Evolutionary conservation across 1,284 basidiomycete species (phyloP).

Genomic region (Cryptococcus jaspeensis): DNA sequence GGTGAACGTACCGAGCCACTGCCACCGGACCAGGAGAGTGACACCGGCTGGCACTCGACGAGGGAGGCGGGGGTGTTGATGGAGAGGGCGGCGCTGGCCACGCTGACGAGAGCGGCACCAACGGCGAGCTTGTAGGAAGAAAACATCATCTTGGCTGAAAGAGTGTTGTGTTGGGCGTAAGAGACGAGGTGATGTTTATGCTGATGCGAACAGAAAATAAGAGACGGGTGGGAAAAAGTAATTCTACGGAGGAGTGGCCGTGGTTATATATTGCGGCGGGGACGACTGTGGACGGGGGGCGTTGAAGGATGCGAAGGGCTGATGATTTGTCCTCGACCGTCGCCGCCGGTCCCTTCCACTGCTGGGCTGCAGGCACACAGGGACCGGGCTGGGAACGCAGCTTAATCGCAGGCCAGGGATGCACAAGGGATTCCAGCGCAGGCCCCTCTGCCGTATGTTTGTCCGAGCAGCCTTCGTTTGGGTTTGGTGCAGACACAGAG

Average conservation of each 20-base stretch:
- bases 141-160: constrained; percentile 11
- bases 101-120: constrained; percentile 52
- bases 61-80: constrained; percentile 62
- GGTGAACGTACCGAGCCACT: background rate
- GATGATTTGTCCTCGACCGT: no score
- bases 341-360: no score
- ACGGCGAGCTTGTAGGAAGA: constrained; percentile 38
- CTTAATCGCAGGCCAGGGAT: no score
- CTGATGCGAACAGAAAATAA: background rate
- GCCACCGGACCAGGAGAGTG: constrained; percentile 61
- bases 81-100: constrained; percentile 54
- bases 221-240: background rate
- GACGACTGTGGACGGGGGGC: no score
- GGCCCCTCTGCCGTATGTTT: no score
- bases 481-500: no score
- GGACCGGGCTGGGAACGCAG: no score
- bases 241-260: background rate
- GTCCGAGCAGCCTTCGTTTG: no score
- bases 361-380: no score
- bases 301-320: no score
- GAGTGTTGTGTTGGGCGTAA: background rate
- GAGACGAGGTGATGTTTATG: background rate
- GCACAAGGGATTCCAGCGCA: no score
- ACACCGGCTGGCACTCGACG: constrained; percentile 44
- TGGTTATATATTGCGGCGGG: no score